Evolutionary conservation across 1,284 basidiomycete genomes (phyloP).

Genomic region (Ganoderma meredithae): DNA sequence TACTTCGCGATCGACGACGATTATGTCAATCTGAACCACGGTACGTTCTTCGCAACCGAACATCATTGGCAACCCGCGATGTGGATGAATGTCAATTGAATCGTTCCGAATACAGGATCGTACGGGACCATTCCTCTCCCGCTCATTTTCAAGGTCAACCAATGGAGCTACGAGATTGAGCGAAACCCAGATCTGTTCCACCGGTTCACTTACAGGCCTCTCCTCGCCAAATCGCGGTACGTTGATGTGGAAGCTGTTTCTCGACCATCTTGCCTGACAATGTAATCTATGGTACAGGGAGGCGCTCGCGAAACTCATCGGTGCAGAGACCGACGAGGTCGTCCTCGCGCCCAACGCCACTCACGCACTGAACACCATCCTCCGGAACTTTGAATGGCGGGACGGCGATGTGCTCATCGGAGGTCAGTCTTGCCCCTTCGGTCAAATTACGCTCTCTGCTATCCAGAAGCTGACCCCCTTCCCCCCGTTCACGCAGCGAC

Average conservation of each 20-base stretch:
- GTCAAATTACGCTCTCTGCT: background rate
- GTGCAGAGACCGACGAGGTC: slow-evolving; percentile 66
- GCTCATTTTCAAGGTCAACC: slow-evolving; percentile 59
- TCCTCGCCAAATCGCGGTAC: slow-evolving; percentile 52
- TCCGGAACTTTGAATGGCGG: slow-evolving; percentile 66
- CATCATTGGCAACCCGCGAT: background rate
- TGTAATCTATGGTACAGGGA: slow-evolving; percentile 23
- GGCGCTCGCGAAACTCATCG: slow-evolving; percentile 65
- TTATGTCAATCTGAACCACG: slow-evolving; percentile 74
- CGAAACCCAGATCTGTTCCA: slow-evolving; percentile 70
- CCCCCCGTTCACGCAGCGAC: slow-evolving; percentile 29
- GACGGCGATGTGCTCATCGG: slow-evolving; percentile 57
- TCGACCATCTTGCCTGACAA: background rate
- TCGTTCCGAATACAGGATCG: slow-evolving; percentile 54
- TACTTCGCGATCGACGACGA: slow-evolving; percentile 65
- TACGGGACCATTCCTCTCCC: slow-evolving; percentile 74
- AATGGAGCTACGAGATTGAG: slow-evolving; percentile 59
- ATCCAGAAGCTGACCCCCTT: background rate
- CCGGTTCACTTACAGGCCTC: slow-evolving; percentile 49
- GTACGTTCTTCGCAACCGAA: slow-evolving; percentile 42
- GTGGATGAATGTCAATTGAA: background rate
- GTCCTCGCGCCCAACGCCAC: slow-evolving; percentile 75
- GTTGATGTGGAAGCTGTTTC: background rate
- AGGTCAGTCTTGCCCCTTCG: slow-evolving; percentile 43
- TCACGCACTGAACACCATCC: slow-evolving; percentile 71